Conservation (phyloP, 2,329 filamentous ascomycete species). For the Ophiostoma sp. region DNA sequence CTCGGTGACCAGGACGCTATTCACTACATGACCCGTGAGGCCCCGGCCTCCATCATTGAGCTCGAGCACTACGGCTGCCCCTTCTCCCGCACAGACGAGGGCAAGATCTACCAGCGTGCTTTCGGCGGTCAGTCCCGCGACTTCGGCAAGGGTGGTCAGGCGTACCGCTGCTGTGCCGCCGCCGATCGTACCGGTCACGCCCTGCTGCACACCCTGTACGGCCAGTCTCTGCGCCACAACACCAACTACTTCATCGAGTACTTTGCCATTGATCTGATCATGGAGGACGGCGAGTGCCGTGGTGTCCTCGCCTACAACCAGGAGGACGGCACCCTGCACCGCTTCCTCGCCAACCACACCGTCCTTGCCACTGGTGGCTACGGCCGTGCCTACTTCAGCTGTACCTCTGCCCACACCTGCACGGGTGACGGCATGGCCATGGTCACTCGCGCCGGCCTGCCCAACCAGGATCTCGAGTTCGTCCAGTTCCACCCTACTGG, state of each 20-base stretch:
- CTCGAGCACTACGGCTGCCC: conserved; percentile 97
- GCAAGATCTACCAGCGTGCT: conserved; percentile 96
- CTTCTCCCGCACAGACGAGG: conserved; percentile 93
- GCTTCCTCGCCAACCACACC: conserved; percentile 94
- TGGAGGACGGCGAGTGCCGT: conserved; percentile 95
- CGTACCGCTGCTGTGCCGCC: conserved; percentile 93
- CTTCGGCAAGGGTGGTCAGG: conserved; percentile 93
- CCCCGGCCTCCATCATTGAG: conserved; percentile 84
- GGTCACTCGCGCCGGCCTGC: conserved; percentile 94
- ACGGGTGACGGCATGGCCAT: conserved; percentile 99
- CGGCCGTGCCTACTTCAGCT: conserved; percentile 96
- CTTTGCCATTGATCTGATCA: conserved; percentile 93
- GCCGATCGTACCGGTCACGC: conserved; percentile 96
- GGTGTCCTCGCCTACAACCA: conserved; percentile 98
- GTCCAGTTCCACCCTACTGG: conserved; percentile 99
- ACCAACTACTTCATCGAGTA: conserved; percentile 99
- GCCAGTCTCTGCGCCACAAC: conserved; percentile 93
- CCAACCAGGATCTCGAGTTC: conserved; percentile 98
- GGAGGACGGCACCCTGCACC: conserved; percentile 95
- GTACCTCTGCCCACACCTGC: conserved; percentile 96
- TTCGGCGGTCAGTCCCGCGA: conserved; percentile 97
- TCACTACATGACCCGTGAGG: conserved; percentile 97
- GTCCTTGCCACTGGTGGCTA: conserved; percentile 96
- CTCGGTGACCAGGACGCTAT: conserved; percentile 95
- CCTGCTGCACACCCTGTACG: conserved; percentile 96